These are phyloP conservation scores for Penicillium sp. DNA, from an alignment of 2,329 filamentous ascomycete genomes.

Conservation along the genomic window DNA sequence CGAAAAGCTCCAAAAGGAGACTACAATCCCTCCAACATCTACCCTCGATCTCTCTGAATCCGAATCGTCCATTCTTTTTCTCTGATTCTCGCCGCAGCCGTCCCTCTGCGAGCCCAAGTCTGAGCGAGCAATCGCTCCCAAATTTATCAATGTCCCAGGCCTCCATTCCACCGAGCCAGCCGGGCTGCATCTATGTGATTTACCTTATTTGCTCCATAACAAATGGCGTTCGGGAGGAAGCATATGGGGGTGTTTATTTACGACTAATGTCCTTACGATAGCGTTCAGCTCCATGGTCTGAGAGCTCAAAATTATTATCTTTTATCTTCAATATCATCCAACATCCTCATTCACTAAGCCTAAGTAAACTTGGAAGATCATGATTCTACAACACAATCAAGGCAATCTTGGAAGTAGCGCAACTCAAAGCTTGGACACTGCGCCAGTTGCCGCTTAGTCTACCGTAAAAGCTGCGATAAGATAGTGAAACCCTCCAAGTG, in stretches of 20 bases:
- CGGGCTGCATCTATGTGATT: slow-evolving; percentile 4
- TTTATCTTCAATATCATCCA: background rate
- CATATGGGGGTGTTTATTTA: slow-evolving; percentile 13
- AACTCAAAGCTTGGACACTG: slow-evolving; percentile 13
- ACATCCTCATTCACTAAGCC: background rate
- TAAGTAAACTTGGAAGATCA: background rate
- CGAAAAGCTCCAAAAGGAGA: background rate
- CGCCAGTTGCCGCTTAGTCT: slow-evolving; percentile 34
- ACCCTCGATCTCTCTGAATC: background rate
- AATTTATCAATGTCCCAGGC: background rate
- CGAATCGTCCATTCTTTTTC: background rate
- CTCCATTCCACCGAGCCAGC: slow-evolving; percentile 9
- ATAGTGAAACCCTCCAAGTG: slow-evolving; percentile 29
- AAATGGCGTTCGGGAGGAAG: slow-evolving; percentile 4
- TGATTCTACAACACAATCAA: too few relatives aligned
- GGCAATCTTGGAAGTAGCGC: background rate
- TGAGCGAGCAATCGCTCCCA: background rate
- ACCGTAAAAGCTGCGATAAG: slow-evolving; percentile 30
- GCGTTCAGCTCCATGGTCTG: slow-evolving; percentile 1
- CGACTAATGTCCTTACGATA: slow-evolving; percentile 12
- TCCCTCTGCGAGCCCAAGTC: slow-evolving; percentile 4
- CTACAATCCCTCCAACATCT: background rate
- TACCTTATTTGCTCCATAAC: background rate
- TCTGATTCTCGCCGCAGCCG: slow-evolving; percentile 1
- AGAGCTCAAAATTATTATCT: background rate